Conservation (phyloP, 1,284 basidiomycete genomes). For the Termitomyces sp. region DNA sequence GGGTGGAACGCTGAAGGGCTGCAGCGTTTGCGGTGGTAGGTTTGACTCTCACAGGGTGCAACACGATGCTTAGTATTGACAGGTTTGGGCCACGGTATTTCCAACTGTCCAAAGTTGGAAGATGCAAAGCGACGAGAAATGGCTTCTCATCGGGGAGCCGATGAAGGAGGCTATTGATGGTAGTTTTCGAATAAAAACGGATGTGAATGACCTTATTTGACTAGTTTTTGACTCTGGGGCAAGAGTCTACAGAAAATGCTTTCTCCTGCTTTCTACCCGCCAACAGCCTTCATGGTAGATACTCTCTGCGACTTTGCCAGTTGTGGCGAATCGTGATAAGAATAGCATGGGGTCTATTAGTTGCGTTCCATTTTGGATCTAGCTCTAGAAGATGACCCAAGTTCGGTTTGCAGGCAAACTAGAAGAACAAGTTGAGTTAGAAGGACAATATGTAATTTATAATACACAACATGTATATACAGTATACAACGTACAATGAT, state of each 20-base stretch:
- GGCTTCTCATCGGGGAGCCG: slow-evolving; percentile 73
- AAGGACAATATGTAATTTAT: too few relatives aligned
- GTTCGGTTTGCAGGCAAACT: not conserved
- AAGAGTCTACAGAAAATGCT: too few relatives aligned
- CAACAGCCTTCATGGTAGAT: too few relatives aligned
- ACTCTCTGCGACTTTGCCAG: too few relatives aligned
- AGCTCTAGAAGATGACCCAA: too few relatives aligned
- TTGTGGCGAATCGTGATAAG: too few relatives aligned
- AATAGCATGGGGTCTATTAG: too few relatives aligned
- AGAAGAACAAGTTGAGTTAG: not conserved
- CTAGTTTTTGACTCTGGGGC: too few relatives aligned
- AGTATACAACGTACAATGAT: not conserved
- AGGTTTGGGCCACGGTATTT: slow-evolving; percentile 90
- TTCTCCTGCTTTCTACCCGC: too few relatives aligned
- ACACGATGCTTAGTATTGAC: not conserved
- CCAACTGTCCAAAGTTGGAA: slow-evolving; percentile 95
- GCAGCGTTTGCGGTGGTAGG: slow-evolving; percentile 91
- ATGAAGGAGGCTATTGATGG: slow-evolving; percentile 35
- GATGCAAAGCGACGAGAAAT: slow-evolving; percentile 86
- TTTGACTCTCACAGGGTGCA: slow-evolving; percentile 2
- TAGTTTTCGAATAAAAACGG: not conserved
- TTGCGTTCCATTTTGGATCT: too few relatives aligned
- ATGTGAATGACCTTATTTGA: not conserved
- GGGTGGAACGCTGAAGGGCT: slow-evolving; percentile 77
- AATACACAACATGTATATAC: not conserved